Evolutionary conservation across 371 early-diverging fungal genomes (phyloP).

Genomic region (Chytridium lagenaria): DNA sequence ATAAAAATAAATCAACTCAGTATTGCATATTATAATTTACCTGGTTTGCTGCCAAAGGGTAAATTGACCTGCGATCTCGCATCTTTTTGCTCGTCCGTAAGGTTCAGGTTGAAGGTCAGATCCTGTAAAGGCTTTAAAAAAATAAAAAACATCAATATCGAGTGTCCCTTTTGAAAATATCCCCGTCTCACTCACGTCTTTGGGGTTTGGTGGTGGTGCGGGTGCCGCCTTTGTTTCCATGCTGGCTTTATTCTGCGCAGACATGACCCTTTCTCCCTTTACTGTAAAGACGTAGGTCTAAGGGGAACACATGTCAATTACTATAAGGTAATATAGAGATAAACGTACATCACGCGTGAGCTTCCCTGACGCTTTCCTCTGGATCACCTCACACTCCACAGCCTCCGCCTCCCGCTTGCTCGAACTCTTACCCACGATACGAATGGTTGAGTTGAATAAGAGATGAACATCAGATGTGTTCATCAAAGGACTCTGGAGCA

Average conservation of each 20-base stretch:
- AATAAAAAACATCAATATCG: too few relatives aligned
- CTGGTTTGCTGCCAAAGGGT: constrained; percentile 66
- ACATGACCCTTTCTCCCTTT: constrained; percentile 9
- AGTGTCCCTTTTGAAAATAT: neutral
- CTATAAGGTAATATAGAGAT: too few relatives aligned
- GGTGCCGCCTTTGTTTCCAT: neutral
- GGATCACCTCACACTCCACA: neutral
- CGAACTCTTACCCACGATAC: neutral
- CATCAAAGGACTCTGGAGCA: neutral
- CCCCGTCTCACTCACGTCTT: neutral
- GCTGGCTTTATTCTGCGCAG: constrained; percentile 27
- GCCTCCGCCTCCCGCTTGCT: neutral
- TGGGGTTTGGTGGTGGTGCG: too few relatives aligned
- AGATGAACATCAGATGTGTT: neutral
- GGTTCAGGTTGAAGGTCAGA: constrained; percentile 80
- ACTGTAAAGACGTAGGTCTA: constrained; percentile 2
- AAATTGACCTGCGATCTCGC: constrained; percentile 77
- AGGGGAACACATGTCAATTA: neutral
- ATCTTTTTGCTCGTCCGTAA: constrained; percentile 84
- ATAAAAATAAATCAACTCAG: too few relatives aligned
- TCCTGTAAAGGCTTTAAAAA: constrained; percentile 66
- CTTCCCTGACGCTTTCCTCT: constrained; percentile 5
- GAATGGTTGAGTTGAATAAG: neutral
- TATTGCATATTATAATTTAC: constrained; percentile 1
- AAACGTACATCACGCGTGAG: neutral